Conservation (phyloP, 2,329 filamentous ascomycete species). For the Talaromyces piceae region DNA sequence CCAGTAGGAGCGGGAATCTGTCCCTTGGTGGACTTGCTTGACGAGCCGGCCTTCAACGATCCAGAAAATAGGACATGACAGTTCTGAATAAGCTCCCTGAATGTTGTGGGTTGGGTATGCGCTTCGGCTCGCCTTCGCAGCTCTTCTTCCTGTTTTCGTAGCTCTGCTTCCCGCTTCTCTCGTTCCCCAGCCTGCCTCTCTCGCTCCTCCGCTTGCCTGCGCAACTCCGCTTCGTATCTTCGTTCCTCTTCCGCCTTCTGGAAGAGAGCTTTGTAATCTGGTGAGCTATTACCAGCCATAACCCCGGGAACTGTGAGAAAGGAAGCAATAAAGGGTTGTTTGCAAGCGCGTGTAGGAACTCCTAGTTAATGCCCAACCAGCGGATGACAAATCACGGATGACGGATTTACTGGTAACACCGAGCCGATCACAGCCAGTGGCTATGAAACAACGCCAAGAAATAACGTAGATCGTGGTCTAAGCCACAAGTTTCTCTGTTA, state of each 20-base stretch:
- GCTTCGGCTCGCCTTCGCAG: constrained; percentile 5
- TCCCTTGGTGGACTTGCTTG: constrained; percentile 18
- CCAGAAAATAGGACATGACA: constrained; percentile 18
- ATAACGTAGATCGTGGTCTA: too few relatives aligned
- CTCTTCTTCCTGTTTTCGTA: not conserved
- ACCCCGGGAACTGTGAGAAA: not conserved
- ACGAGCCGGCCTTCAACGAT: constrained; percentile 15
- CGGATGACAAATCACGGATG: too few relatives aligned
- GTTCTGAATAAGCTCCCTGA: constrained; percentile 16
- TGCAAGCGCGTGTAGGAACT: too few relatives aligned
- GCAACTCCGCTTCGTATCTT: not conserved
- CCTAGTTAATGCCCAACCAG: too few relatives aligned
- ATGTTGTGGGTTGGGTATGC: constrained; percentile 14
- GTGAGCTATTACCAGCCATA: not conserved
- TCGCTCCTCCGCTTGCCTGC: not conserved
- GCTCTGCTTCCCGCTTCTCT: not conserved
- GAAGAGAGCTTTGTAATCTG: not conserved
- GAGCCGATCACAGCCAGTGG: too few relatives aligned
- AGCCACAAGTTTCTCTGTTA: too few relatives aligned
- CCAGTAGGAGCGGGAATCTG: constrained; percentile 16
- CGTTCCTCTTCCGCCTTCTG: not conserved
- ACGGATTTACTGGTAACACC: too few relatives aligned
- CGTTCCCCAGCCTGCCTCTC: not conserved
- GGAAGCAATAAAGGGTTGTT: not conserved
- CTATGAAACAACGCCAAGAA: too few relatives aligned